Evolutionary conservation across 106 monocot genomes (phyloP), one percentile per base, ranked within the genome.

Genomic region (Acorus calamus): DNA sequence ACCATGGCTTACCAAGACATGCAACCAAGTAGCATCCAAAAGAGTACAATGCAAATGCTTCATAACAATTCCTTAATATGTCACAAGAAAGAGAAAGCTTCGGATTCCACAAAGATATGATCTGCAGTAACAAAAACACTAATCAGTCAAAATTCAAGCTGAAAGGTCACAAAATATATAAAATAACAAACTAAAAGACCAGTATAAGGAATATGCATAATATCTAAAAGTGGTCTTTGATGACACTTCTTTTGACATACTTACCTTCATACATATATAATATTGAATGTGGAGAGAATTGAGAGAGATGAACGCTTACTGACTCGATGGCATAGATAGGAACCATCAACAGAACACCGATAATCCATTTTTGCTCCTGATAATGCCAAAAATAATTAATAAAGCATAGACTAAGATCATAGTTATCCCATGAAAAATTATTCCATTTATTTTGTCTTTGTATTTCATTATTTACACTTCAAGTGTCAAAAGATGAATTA

Each of bases 291-390:
- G 50, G 11, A 13, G 50, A 7, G 8, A 6, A 4, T 1, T 2
- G 57, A 52, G 14, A 13, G 44, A 45, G 54, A 61, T 5, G 14
- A 46, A 59, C 63, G 59, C 87, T 87, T 76, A 92, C 92, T 71
- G 92, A 92, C 53, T 92, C 88, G 59, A 53, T 70, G 47, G 92
- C 82, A 76, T 92, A 88, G 3, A 92, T 76, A 56, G 85, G 92
- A 65, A 92, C 92, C 92, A 88, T 92, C 73, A 92, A 71, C 42
- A 88, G 65, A 8, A 92, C 78, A 50, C 79, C 79, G 7, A 88
- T 88, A 48, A 88, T 79, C 92, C 85, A 92, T 69, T 92, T 88
- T 52, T 92, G 92, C 56, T 92, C 92, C 92, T 92, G 82, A 12
- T 28, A 28, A 28, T 28, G 28, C 28, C 28, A 28, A 28, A 28